Conservation (phyloP, 768 basidiomycete species). For the Hygrophorus pudorinus region DNA sequence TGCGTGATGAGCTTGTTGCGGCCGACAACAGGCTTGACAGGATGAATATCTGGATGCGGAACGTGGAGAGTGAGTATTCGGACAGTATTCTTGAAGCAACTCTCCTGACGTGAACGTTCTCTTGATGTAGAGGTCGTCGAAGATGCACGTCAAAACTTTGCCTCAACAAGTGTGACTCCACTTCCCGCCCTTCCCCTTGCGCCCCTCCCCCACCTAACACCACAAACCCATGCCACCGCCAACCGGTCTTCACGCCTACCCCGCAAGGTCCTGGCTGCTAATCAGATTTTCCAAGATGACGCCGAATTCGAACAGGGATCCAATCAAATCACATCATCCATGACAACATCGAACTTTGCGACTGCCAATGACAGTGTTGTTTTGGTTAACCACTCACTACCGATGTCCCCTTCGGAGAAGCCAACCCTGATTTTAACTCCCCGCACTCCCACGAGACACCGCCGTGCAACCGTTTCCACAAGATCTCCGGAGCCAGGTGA, state of each 20-base stretch:
- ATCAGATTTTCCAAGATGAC: constrained; percentile 56
- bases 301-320: constrained; percentile 25
- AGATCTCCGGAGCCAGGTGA: constrained; percentile 41
- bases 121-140: constrained; percentile 59
- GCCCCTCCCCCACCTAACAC: constrained; percentile 42
- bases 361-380: not conserved
- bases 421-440: constrained; percentile 16
- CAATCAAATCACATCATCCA: constrained; percentile 26
- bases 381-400: constrained; percentile 17
- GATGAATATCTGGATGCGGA: constrained; percentile 75
- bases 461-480: constrained; percentile 61
- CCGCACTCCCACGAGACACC: constrained; percentile 34
- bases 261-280: constrained; percentile 53
- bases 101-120: constrained; percentile 6
- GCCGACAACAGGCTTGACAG: constrained; percentile 51
- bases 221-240: constrained; percentile 29
- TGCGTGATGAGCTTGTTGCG: constrained; percentile 40
- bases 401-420: constrained; percentile 12
- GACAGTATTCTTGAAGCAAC: not conserved
- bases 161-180: constrained; percentile 30
- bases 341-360: constrained; percentile 9
- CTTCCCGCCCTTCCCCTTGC: constrained; percentile 57
- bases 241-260: constrained; percentile 46
- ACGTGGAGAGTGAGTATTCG: constrained; percentile 62
- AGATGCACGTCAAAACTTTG: constrained; percentile 68